Evolutionary conservation across 2,329 filamentous ascomycete species (phyloP), one percentile per base, ranked within the genome.

Genomic region (Phialocephala sp.): DNA sequence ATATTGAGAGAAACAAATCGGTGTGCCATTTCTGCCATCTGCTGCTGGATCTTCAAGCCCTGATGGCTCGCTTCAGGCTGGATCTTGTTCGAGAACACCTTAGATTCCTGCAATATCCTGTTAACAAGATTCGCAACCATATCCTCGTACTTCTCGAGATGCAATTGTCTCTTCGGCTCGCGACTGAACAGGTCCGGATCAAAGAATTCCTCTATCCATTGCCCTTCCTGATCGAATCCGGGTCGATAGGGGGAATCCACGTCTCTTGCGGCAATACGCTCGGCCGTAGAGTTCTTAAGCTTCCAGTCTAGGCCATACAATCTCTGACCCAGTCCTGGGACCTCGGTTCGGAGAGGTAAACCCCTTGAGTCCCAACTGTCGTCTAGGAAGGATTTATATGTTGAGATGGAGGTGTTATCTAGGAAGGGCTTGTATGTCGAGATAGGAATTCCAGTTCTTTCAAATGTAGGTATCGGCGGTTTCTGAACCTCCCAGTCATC

Each of bases 71-170:
- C 22, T 59, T 27, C 18, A 58, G 18, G 24, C 11, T 27, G 50
- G 18, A 35, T 37, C 22, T 54, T 15, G 20, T 35, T 47, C 14
- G 65, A 60, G 18, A 66, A 63, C 8, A 67, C 39, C 6, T 66
- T 70, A 2, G 65, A 70, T 22, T 59, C 45, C 5, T 37, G 15
- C 8, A 76, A 59, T 5, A 76, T 59, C 18, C 65, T 59, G 35
- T 66, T 61, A 9, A 75, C 73, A 15, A 76, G 68, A 20, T 60
- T 71, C 37, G 69, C 50, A 52, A 71, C 62, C 62, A 66, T 71
- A 18, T 59, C 54, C 55, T 73, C 69, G 60, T 71, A 64, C 55
- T 63, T 69, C 22, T 68, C 62, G 20, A 74, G n/a, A 59, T 76
- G 71, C 20, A 66, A 4, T n/a, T 27, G 57, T 12, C 12, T 70